A percentile compares a stretch with the other conserved stretches of the same genome.
Conservation (phyloP, 2,329 filamentous ascomycete genomes). For the Fusarium incarnatum region DNA sequence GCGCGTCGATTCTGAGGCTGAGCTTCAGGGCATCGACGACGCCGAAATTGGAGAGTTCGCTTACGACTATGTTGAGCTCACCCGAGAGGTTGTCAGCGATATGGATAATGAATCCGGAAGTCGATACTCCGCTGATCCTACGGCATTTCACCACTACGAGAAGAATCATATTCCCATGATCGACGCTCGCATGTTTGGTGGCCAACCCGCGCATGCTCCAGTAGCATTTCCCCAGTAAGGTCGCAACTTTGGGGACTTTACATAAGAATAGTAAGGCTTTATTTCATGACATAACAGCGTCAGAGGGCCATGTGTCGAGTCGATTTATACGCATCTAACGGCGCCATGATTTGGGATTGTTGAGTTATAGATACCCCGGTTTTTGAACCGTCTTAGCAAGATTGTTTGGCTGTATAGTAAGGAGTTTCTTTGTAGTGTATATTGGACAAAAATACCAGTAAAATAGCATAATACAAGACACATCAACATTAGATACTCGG, state of each 20-base stretch:
- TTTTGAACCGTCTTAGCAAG: conserved; percentile 19
- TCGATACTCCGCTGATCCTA: conserved; percentile 57
- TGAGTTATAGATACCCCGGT: conserved; percentile 47
- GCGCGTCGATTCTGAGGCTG: conserved; percentile 79
- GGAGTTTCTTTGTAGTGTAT: conserved; percentile 7
- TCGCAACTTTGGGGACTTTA: background rate
- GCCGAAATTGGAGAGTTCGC: conserved; percentile 93
- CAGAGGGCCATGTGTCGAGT: conserved; percentile 13
- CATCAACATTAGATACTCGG: background rate
- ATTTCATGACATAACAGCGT: background rate
- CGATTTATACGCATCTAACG: conserved; percentile 38
- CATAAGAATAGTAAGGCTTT: background rate
- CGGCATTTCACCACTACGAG: conserved; percentile 58
- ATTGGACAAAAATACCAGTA: background rate
- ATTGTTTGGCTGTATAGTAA: conserved; percentile 30
- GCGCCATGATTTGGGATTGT: conserved; percentile 40
- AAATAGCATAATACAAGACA: background rate
- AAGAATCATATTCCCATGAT: conserved; percentile 64
- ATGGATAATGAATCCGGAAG: conserved; percentile 58
- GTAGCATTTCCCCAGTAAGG: conserved; percentile 41
- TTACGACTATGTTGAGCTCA: conserved; percentile 93
- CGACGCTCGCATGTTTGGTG: conserved; percentile 57
- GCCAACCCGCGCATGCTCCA: conserved; percentile 42
- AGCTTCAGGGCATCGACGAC: conserved; percentile 88
- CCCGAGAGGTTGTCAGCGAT: conserved; percentile 65